Evolutionary conservation across 2,329 filamentous ascomycete genomes (phyloP).

Genomic region (Colletotrichum musicola): DNA sequence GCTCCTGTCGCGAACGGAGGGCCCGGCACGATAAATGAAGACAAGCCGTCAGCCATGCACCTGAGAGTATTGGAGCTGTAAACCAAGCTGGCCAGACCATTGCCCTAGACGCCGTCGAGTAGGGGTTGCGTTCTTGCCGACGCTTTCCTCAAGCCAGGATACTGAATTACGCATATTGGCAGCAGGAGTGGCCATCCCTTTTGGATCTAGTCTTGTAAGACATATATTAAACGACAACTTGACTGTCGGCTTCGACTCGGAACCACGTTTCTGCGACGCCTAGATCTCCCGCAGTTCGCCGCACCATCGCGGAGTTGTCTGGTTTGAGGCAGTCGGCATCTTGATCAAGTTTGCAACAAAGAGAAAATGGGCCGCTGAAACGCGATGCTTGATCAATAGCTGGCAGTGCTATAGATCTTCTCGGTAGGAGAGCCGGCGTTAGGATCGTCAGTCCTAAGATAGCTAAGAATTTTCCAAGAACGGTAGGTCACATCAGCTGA

Average conservation of each 20-base stretch:
- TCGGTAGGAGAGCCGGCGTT: constrained; percentile 34
- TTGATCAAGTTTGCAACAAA: background rate
- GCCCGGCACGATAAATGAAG: constrained; percentile 17
- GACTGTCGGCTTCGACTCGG: background rate
- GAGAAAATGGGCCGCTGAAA: constrained; percentile 14
- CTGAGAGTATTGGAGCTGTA: background rate
- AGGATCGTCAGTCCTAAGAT: constrained; percentile 21
- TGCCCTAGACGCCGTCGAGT: too few relatives aligned
- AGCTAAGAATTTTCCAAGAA: constrained; percentile 20
- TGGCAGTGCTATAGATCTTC: constrained; percentile 32
- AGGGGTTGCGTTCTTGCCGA: too few relatives aligned
- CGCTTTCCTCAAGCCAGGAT: background rate
- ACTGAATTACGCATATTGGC: constrained; percentile 12
- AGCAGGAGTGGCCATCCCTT: background rate
- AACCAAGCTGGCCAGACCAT: constrained; percentile 5
- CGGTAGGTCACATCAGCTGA: constrained; percentile 33
- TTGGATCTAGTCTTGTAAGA: constrained; percentile 32
- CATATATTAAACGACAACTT: constrained; percentile 26
- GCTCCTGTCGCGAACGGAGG: constrained; percentile 4
- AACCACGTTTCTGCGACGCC: constrained; percentile 5
- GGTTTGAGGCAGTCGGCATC: constrained; percentile 2
- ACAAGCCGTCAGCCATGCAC: constrained; percentile 12
- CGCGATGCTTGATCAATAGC: constrained; percentile 28
- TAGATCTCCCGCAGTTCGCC: constrained; percentile 2
- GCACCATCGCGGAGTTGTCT: constrained; percentile 4